Evolutionary conservation across 2,329 filamentous ascomycete species (phyloP).

Genomic region (Phyllosticta capitalensis): DNA sequence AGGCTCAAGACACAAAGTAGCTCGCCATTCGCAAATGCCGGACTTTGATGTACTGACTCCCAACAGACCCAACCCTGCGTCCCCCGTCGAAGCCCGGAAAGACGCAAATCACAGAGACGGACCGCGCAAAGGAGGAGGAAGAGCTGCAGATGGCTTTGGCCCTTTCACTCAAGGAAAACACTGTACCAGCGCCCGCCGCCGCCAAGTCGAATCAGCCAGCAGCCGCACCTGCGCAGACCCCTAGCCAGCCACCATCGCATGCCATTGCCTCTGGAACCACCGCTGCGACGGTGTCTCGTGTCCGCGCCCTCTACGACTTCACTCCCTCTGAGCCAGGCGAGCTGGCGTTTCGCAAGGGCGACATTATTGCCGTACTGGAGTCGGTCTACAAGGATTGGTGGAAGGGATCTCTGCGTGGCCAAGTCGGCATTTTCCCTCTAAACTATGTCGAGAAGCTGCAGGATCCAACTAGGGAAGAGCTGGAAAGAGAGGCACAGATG

Average conservation of each 20-base stretch:
- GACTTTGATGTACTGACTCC: conserved; percentile 12
- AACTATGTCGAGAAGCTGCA: conserved; percentile 98
- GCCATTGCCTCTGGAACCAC: conserved; percentile 74
- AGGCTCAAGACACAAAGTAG: conserved; percentile 65
- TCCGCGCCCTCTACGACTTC: conserved; percentile 90
- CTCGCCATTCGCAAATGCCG: conserved; percentile 1
- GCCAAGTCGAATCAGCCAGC: conserved; percentile 32
- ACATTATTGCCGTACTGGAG: conserved; percentile 93
- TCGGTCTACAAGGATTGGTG: conserved; percentile 99
- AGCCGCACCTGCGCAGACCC: conserved; percentile 17
- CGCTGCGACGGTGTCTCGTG: conserved; percentile 88
- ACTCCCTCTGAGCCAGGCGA: conserved; percentile 88
- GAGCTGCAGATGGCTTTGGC: conserved; percentile 43
- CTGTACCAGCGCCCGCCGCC: conserved; percentile 28
- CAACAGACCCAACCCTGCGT: conserved; percentile 76
- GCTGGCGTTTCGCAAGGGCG: conserved; percentile 90
- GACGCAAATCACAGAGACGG: conserved; percentile 77
- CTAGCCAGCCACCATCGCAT: conserved; percentile 38
- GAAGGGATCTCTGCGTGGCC: conserved; percentile 87
- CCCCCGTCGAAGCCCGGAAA: conserved; percentile 90
- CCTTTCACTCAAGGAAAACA: conserved; percentile 83
- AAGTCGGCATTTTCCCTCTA: conserved; percentile 94
- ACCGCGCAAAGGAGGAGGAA: conserved; percentile 59
- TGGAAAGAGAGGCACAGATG: conserved; percentile 94
- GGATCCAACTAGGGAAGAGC: conserved; percentile 86